phyloP scores from a whole-genome alignment of 768 basidiomycete species.

The Cystoderma amianthinum region DNA sequence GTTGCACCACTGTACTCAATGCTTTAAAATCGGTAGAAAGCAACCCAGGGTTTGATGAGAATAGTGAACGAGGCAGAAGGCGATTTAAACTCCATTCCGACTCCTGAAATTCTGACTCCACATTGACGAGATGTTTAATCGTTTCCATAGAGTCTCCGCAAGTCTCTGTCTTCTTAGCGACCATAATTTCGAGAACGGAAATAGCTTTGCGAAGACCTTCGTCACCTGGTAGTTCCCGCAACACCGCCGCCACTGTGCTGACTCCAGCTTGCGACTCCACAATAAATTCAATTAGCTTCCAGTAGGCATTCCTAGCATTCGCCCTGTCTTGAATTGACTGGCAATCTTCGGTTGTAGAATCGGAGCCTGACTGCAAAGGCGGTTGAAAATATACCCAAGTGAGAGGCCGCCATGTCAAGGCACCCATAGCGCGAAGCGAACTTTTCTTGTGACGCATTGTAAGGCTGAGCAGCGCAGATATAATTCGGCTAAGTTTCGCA shows the following conservation, averaged over 20 bases:
- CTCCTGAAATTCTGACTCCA: constrained; percentile 11
- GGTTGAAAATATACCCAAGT: constrained; percentile 64
- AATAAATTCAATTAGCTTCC: constrained; percentile 43
- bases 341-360: constrained; percentile 14
- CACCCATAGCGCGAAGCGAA: constrained; percentile 53
- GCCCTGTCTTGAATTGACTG: constrained; percentile 23
- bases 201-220: constrained; percentile 23
- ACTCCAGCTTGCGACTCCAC: constrained; percentile 46
- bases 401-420: constrained; percentile 59
- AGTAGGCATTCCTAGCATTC: constrained; percentile 24
- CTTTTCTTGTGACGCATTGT: constrained; percentile 59
- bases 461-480: constrained; percentile 44
- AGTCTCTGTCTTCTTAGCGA: constrained; percentile 41
- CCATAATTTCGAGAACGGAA: constrained; percentile 48
- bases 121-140: constrained; percentile 29
- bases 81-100: constrained; percentile 16
- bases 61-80: constrained; percentile 45
- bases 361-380: constrained; percentile 22
- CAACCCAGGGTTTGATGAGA: constrained; percentile 50
- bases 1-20: constrained; percentile 39
- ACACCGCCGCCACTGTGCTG: constrained; percentile 45
- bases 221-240: constrained; percentile 19
- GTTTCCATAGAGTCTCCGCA: constrained; percentile 51
- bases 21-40: constrained; percentile 44
- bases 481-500: constrained; percentile 30